Evolutionary conservation across 306 rosid genomes (phyloP).

Genomic region (Vigna hirtella): DNA sequence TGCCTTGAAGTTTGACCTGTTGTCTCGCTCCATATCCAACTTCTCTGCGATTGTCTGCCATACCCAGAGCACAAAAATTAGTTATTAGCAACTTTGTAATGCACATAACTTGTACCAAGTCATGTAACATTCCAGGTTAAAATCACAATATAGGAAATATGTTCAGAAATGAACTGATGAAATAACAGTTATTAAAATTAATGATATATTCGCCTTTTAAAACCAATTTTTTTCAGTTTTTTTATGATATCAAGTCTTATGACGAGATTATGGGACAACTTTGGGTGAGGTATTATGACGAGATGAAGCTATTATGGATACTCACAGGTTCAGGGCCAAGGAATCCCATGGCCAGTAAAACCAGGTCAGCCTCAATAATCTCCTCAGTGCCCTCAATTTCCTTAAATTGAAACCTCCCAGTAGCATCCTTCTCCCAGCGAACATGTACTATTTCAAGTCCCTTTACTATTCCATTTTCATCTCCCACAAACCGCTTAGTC

Average conservation of each 20-base stretch:
- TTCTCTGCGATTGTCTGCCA: constrained; percentile 75
- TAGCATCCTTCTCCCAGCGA: constrained; percentile 88
- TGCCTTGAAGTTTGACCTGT: constrained; percentile 85
- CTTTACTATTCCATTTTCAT: constrained; percentile 76
- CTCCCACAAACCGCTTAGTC: constrained; percentile 92
- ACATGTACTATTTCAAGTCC: constrained; percentile 86
- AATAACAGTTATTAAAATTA: no score
- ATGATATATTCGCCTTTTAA: not conserved
- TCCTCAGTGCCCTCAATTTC: constrained; percentile 95
- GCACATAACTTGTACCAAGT: not conserved
- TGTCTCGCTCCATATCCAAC: constrained; percentile 78
- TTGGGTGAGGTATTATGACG: not conserved
- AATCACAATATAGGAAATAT: not conserved
- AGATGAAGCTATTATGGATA: constrained; percentile 30
- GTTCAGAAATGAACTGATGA: not conserved
- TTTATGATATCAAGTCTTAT: not conserved
- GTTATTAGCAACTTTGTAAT: not conserved
- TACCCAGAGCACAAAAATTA: constrained; percentile 23
- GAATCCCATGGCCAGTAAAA: constrained; percentile 95
- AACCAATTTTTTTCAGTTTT: no score
- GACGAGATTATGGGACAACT: no score
- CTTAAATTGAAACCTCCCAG: constrained; percentile 80
- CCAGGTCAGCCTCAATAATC: constrained; percentile 83
- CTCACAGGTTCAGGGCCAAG: constrained; percentile 97
- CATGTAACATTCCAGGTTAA: not conserved